Base-by-base conservation (phyloP, 148 eudicot genomes). In the Silene uniflora region DNA sequence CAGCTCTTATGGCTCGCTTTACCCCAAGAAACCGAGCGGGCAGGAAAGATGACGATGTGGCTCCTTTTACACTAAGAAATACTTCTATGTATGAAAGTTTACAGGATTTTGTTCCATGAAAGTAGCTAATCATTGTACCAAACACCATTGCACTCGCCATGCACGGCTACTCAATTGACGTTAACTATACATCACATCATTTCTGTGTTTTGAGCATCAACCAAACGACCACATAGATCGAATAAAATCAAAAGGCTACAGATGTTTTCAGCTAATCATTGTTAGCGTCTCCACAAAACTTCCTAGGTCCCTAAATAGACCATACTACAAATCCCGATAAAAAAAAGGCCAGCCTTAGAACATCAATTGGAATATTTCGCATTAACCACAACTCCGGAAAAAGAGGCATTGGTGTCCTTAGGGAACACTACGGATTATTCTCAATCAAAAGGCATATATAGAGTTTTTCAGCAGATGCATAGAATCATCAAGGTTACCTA, bases 401-500 rank as follows among this genome's bases (percentile, higher is more conserved):
- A 61, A 17, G 17, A 19, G 67, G 58, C 73, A 58, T 58, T 39
- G 10, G 16, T 32, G 78, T 55, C 17, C 21, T 44, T 54, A 61
- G 73, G 56, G 18, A 52, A 52, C 56, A 10, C 5, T 52, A 3
- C 17, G 2, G 14, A 62, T 62, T 69, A 71, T 17, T 18, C 71
- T 63, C 62, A 70, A 52, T 16, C 22, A 76, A 76, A 17, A 19
- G 35, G 25, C 1, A 10, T 13, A n/a, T 17, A n/a, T 35, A 10
- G 61, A 27, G 21, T 35, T 18, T 67, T n/a, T 44, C 67, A 2
- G 22, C 55, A 14, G 25, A 27, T 49, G 65, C 18, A n/a, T 46
- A 14, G 17, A 29, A 35, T 22, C 56, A 49, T 25, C 21, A 0
- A 19, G 18, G 23, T 52, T 18, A 46, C 58, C 82, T 89, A 95